Conservation (phyloP, 2,329 filamentous ascomycete species). For the Teratosphaeria gauchensis region DNA sequence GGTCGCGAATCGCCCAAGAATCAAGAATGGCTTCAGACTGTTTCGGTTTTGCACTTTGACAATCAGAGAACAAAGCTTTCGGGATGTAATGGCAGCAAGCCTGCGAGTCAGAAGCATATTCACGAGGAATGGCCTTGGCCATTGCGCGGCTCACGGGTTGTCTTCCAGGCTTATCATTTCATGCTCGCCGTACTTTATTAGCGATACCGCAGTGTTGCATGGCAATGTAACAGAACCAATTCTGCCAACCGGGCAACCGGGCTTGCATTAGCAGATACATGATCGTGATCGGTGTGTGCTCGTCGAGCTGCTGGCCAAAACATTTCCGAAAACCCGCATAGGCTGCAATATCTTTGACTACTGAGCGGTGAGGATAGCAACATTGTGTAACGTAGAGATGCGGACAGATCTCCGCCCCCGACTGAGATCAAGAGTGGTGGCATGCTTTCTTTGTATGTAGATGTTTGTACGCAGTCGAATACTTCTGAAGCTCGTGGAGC, state of each 20-base stretch:
- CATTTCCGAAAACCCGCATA: background rate
- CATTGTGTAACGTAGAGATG: background rate
- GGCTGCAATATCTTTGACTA: background rate
- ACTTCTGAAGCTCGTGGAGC: background rate
- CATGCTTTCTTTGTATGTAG: background rate
- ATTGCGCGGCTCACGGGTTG: no score
- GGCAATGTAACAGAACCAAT: background rate
- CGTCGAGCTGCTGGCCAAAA: background rate
- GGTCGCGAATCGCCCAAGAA: background rate
- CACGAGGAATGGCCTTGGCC: no score
- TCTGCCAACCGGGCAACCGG: background rate
- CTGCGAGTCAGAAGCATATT: background rate
- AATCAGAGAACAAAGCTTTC: background rate
- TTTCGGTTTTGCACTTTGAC: background rate
- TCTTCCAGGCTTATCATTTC: no score
- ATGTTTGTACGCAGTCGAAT: background rate
- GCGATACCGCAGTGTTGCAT: background rate
- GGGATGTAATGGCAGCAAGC: background rate
- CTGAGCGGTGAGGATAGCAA: background rate
- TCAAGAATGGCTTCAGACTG: background rate
- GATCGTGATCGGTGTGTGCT: background rate
- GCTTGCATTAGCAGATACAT: background rate
- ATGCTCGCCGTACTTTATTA: no score
- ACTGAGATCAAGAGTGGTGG: background rate
- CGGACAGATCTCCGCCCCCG: background rate